Evolutionary conservation across 306 rosid species (phyloP), one percentile per base, ranked within the genome.

Genomic region (Quercus suber): DNA sequence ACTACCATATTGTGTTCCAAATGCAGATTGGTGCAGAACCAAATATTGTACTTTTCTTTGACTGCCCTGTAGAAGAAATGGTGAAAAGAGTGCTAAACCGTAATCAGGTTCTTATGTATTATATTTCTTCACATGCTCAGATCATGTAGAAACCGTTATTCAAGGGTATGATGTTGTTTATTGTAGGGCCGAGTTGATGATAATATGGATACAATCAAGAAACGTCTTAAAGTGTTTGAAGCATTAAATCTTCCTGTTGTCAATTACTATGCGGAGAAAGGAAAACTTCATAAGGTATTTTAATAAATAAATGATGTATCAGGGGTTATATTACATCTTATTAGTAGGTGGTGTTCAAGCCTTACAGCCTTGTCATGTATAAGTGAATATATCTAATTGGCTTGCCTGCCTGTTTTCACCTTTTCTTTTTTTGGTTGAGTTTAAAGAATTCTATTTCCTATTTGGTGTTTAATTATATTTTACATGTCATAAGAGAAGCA

Each of bases 181-280:
- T 69, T 80, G 84, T 86, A 95, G 99, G 99, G 99, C 23, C 92
- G 98, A 88, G 84, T 95, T 78, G 98, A 95, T 90, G 99, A 95
- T 87, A 95, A 95, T 61, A 84, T 93, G 68, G 93, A 89, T 6
- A 93, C 99, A 73, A 89, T 95, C 63, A 95, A 85, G 82, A 93
- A 93, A 80, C 91, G 99, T 58, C 96, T 95, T 70, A 84, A 93
- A 87, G 84, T 91, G 33, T 95, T 95, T 74, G 85, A 89, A 28
- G 89, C 92, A 49, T 79, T 89, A 64, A 91, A 86, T 86, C 93
- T 87, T 80, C 99, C 98, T 8, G 97, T 95, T 31, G 57, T 95
- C 76, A 77, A 91, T 56, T 78, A 95, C 88, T 93, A 95, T 80
- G 81, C 88, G 52, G 86, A 82, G 83, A 95, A 61, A 75, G 98